Conservation (phyloP, 2,329 filamentous ascomycete genomes). For the Fusarium sp. region DNA sequence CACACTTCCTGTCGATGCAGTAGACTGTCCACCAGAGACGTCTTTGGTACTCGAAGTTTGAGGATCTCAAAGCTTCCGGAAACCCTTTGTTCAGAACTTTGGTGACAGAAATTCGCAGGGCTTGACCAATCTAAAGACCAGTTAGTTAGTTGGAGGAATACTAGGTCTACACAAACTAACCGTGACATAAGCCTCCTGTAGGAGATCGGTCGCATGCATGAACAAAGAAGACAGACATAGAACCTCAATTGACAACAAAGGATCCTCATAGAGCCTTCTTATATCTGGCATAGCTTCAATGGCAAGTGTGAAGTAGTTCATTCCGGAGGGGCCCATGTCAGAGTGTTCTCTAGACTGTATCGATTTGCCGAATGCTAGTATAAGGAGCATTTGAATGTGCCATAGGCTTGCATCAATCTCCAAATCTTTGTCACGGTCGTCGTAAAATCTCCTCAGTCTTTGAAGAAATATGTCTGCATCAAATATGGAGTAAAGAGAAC, state of each 20-base stretch:
- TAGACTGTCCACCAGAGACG: slow-evolving; percentile 36
- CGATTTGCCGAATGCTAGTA: slow-evolving; percentile 31
- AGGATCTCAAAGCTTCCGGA: slow-evolving; percentile 20
- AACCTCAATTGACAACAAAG: slow-evolving; percentile 32
- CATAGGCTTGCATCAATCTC: slow-evolving; percentile 11
- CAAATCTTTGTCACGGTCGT: neutral
- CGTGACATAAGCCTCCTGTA: slow-evolving; percentile 33
- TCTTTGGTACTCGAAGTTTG: slow-evolving; percentile 26
- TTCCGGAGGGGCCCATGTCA: slow-evolving; percentile 30
- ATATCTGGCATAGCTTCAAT: slow-evolving; percentile 32
- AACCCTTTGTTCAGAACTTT: slow-evolving; percentile 29
- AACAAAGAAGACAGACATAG: slow-evolving; percentile 27
- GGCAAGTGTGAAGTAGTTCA: slow-evolving; percentile 27
- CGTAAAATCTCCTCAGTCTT: slow-evolving; percentile 19
- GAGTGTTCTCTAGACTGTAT: slow-evolving; percentile 34
- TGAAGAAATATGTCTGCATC: slow-evolving; percentile 14
- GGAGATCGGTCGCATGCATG: slow-evolving; percentile 33
- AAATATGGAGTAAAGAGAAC: slow-evolving; percentile 28
- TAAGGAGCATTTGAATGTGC: slow-evolving; percentile 34
- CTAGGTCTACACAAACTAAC: neutral
- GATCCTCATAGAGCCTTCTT: slow-evolving; percentile 26
- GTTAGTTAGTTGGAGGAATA: neutral
- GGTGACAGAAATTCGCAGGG: slow-evolving; percentile 27
- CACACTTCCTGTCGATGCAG: slow-evolving; percentile 35
- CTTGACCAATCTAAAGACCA: slow-evolving; percentile 21